These are phyloP conservation scores for Plasmopara viticola DNA, from an alignment of 352 stramenopile species.

Conservation along the genomic window DNA sequence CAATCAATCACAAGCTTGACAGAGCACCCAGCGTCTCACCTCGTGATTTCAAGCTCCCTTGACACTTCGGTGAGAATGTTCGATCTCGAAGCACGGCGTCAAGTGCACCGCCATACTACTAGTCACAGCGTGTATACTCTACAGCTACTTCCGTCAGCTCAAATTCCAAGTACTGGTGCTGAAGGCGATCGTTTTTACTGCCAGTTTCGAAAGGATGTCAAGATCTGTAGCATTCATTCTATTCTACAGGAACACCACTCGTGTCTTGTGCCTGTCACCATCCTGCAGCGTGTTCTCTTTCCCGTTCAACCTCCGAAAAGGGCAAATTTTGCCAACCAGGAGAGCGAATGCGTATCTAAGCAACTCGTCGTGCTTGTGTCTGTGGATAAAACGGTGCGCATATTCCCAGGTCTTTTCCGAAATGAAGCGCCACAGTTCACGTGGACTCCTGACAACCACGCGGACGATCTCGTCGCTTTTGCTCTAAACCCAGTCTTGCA, in stretches of 20 bases:
- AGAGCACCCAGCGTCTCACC: constrained; percentile 40
- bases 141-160: constrained; percentile 28
- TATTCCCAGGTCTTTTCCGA: constrained; percentile 41
- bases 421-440: constrained; percentile 59
- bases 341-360: constrained; percentile 9
- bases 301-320: constrained; percentile 10
- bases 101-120: constrained; percentile 57
- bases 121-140: constrained; percentile 38
- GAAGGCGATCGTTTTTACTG: constrained; percentile 45
- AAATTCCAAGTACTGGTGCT: constrained; percentile 1
- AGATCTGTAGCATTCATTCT: constrained; percentile 58
- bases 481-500: constrained; percentile 42
- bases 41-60: constrained; percentile 66
- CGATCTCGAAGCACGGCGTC: constrained; percentile 56
- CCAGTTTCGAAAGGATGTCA: constrained; percentile 45
- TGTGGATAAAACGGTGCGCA: constrained; percentile 59
- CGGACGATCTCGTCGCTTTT: constrained; percentile 52
- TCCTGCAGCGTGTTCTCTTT: constrained; percentile 45
- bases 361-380: constrained; percentile 55
- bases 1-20: constrained; percentile 45
- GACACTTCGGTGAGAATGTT: constrained; percentile 61
- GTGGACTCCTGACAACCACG: constrained; percentile 63
- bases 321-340: constrained; percentile 5
- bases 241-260: constrained; percentile 64
- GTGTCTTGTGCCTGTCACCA: constrained; percentile 45